Evolutionary conservation across 2,329 filamentous ascomycete genomes (phyloP), one percentile per base, ranked within the genome.

Genomic region (Pseudogymnoascus sp.): DNA sequence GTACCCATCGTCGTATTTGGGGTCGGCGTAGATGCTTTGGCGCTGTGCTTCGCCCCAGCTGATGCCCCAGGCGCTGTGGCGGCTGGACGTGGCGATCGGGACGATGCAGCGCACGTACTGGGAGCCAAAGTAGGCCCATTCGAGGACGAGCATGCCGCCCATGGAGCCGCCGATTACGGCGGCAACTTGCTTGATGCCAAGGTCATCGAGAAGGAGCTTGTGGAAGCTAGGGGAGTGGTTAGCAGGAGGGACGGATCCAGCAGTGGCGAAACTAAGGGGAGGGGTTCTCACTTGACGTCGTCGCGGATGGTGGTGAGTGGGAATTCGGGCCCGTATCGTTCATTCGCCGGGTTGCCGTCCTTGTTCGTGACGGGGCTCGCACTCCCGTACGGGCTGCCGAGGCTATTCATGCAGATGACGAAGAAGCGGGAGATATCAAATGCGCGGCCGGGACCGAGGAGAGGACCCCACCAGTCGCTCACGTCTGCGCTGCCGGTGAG

Each of bases 1-100:
- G 75, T 96, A 97, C 45, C 94, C 94, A 69, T 97, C 92, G 63
- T 96, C 91, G 73, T 99, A 99, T 76, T 96, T 97, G 30, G 94
- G 94, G 71, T 99, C 94, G 37, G 90, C 92, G 75, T 97, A 99
- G 71, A 99, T 97, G 79, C 88, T 92, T 74, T 94, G 89, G 58
- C 90, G 81, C 72, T 95, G 90, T 3, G 89, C 89, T 71, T 94
- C 90, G 39, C 89, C 89, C 90, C 90, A 95, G 73, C 88, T 92
- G 68, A 94, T 95, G 21, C 90, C 87, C 90, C 90, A 95, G 4
- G 90, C 90, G 68, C 89, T 92, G 73, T 94, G 90, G 39, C 86
- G 79, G 66, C 88, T 89, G 6, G 89, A 92, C 5, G 90, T 94
- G 19, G 90, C 90, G 67, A 95, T 92, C 12, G 90, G 88, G 8